These are phyloP conservation scores for Cyberlindnera bimundalis DNA, from an alignment of 805 yeast genomes.

Conservation along the genomic window DNA sequence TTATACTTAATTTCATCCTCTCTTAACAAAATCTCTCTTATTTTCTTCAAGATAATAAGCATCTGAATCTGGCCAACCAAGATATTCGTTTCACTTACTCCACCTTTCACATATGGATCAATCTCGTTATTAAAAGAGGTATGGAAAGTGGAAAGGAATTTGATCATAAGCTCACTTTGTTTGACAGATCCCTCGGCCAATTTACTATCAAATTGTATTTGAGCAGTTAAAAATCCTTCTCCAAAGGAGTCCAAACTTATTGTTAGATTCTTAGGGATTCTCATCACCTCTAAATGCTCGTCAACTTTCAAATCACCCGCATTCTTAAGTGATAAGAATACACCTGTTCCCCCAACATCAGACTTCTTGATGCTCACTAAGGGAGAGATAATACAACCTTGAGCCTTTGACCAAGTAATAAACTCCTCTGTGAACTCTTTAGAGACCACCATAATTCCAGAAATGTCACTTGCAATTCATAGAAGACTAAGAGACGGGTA, in stretches of 20 bases:
- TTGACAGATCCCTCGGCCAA: constrained; percentile 11
- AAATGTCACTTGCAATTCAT: too few relatives aligned
- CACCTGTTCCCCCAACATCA: constrained; percentile 35
- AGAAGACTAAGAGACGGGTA: too few relatives aligned
- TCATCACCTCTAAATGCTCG: constrained; percentile 32
- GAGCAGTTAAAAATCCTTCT: constrained; percentile 15
- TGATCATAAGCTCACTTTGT: constrained; percentile 18
- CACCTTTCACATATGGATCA: constrained; percentile 24
- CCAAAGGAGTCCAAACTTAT: constrained; percentile 33
- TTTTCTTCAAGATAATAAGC: constrained; percentile 17
- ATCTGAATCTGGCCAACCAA: constrained; percentile 27
- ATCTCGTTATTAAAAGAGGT: constrained; percentile 17
- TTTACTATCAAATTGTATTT: constrained; percentile 17
- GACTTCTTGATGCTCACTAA: constrained; percentile 24
- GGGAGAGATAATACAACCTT: constrained; percentile 12
- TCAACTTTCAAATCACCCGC: constrained; percentile 4
- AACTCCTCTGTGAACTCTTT: constrained; percentile 12
- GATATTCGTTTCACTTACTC: constrained; percentile 27
- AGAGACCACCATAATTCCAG: constrained; percentile 7
- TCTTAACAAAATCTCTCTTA: constrained; percentile 13
- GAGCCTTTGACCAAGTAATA: constrained; percentile 15
- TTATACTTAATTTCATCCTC: not conserved
- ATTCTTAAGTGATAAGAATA: constrained; percentile 26
- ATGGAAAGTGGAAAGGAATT: constrained; percentile 22
- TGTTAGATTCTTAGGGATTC: constrained; percentile 34